phyloP scores from a whole-genome alignment of 192 early-diverging fungal genomes.

The Haplosporangium gracile region DNA sequence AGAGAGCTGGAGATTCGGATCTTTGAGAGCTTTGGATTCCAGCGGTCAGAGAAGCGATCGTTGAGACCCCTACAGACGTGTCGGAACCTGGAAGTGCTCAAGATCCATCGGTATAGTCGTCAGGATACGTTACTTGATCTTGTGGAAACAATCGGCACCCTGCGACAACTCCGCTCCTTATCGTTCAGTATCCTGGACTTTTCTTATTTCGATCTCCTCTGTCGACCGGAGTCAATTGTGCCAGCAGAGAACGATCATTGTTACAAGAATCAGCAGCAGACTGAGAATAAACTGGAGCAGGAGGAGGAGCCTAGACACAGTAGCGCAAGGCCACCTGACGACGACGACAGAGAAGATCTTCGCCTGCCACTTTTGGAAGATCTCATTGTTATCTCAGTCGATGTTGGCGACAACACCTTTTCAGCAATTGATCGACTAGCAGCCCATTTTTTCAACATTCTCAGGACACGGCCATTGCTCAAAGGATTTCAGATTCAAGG shows the following conservation, averaged over 20 bases:
- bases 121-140: not conserved
- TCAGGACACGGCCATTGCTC: conserved; percentile 3
- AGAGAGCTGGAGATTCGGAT: not conserved
- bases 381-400: not conserved
- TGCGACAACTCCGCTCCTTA: not conserved
- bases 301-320: not conserved
- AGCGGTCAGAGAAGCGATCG: not conserved
- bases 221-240: not conserved
- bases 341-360: not conserved
- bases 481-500: not conserved
- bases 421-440: not conserved
- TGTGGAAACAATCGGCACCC: not conserved
- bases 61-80: not conserved
- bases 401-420: not conserved
- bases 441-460: not conserved
- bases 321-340: not conserved
- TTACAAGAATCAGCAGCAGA: not conserved
- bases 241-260: not conserved
- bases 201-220: not conserved
- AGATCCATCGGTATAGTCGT: not conserved
- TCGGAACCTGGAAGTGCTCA: not conserved
- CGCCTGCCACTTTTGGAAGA: not conserved
- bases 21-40: not conserved
- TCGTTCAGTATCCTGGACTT: not conserved
- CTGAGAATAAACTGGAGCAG: not conserved